Evolutionary conservation across 73 alveolate genomes (phyloP), one percentile per base, ranked within the genome.

Genomic region (Stentor roeselii): DNA sequence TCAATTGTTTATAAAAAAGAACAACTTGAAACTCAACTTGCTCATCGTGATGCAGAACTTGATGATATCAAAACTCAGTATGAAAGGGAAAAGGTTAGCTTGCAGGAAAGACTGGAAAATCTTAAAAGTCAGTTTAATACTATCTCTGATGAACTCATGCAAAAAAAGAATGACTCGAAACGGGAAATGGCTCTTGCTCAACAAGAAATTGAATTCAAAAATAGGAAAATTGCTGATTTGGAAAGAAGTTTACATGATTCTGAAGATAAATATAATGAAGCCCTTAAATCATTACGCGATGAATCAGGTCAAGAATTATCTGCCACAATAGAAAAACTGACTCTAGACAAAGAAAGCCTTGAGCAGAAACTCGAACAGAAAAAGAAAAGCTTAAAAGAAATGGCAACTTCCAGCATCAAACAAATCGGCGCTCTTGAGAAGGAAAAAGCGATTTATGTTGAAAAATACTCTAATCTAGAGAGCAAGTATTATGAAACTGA

Each of bases 31-130:
- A 82, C 88, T 77, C 85, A 88, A 37, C 83, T 90, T 39, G 95
- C 98, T 60, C 90, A 93, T 35, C 93, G 98, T 98, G 98, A 96
- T 86, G 96, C 95, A 3, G 95, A 94, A 85, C 90, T 95, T 87
- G 83, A 91, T 59, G 96, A 95, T 90, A 86, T 95, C 4, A 98
- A 95, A 85, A 88, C 92, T 83, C 91, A 93, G 84, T 93, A 94
- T 75, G 98, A 95, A 58, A 90, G 89, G 59, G 84, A 76, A 39
- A 76, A 76, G 39, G 21, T 14, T 14, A n/a, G 11, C n/a, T 6
- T 76, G 1, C 1, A 31, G 21, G 84, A 76, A 39, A 34, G 74
- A 21, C 84, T 76, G 6, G 60, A 76, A 76, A n/a, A 34, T 21
- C 67, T 76, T 21, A 76, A 76, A 76, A 15, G 6, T n/a, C 36